phyloP scores from a whole-genome alignment of 2,329 filamentous ascomycete species.

The Fusarium paranaense region DNA sequence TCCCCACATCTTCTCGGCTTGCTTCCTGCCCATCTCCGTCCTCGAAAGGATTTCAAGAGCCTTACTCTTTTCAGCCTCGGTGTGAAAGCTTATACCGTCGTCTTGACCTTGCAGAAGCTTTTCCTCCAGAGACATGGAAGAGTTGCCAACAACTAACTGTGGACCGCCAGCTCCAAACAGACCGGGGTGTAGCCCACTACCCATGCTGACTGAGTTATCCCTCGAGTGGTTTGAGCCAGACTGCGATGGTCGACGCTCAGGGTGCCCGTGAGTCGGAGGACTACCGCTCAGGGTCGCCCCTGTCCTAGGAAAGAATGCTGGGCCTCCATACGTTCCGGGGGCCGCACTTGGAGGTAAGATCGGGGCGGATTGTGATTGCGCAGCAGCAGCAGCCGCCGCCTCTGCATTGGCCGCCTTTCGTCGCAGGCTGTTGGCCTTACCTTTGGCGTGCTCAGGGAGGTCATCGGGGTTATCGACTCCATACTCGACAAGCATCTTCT shows the following conservation, averaged over 20 bases:
- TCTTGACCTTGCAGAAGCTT: slow-evolving; percentile 61
- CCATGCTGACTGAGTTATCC: slow-evolving; percentile 55
- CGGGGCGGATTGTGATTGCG: slow-evolving; percentile 32
- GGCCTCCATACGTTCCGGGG: slow-evolving; percentile 40
- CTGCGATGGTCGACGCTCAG: slow-evolving; percentile 42
- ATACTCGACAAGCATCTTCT: slow-evolving; percentile 91
- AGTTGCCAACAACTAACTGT: slow-evolving; percentile 55
- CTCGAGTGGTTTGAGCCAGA: slow-evolving; percentile 45
- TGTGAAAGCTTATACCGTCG: slow-evolving; percentile 58
- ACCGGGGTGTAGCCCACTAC: slow-evolving; percentile 55
- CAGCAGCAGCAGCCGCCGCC: slow-evolving; percentile 56
- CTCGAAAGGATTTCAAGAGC: slow-evolving; percentile 64
- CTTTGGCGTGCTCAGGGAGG: slow-evolving; percentile 83
- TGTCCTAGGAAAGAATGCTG: slow-evolving; percentile 40
- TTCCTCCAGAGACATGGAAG: slow-evolving; percentile 61
- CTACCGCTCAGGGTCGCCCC: slow-evolving; percentile 30
- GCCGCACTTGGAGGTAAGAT: slow-evolving; percentile 36
- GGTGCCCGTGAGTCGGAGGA: slow-evolving; percentile 44
- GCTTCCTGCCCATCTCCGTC: slow-evolving; percentile 62
- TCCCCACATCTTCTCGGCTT: slow-evolving; percentile 65
- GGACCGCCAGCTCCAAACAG: slow-evolving; percentile 58
- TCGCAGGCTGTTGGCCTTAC: slow-evolving; percentile 80
- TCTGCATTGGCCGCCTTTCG: slow-evolving; percentile 76
- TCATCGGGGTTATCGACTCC: slow-evolving; percentile 93
- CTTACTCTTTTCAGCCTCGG: slow-evolving; percentile 60